Conservation (phyloP, 192 early-diverging fungal genomes). For the Coemansia sp. region DNA sequence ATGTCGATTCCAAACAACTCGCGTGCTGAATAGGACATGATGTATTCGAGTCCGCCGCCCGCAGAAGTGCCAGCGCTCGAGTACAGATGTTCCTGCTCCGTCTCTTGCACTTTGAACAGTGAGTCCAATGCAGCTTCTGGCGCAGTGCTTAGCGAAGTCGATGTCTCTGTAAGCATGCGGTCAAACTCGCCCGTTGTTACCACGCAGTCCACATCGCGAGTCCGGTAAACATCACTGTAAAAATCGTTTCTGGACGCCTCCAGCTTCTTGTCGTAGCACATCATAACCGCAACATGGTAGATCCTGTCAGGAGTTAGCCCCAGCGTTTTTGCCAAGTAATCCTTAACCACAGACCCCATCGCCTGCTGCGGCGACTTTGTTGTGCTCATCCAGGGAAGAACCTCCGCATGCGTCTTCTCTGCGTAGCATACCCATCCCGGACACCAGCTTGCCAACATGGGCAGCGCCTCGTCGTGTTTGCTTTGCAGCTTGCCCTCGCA, state of each 20-base stretch:
- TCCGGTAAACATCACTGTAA: conserved; percentile 76
- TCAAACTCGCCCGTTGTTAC: conserved; percentile 94
- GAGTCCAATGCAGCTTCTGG: conserved; percentile 65
- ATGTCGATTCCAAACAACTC: conserved; percentile 74
- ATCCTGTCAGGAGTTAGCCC: conserved; percentile 70
- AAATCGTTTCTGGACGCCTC: conserved; percentile 95
- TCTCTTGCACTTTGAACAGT: conserved; percentile 43
- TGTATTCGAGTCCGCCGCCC: conserved; percentile 89
- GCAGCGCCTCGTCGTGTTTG: conserved; percentile 36
- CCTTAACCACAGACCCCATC: conserved; percentile 93
- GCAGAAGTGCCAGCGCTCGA: conserved; percentile 82
- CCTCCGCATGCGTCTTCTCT: conserved; percentile 93
- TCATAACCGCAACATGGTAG: conserved; percentile 96
- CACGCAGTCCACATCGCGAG: conserved; percentile 96
- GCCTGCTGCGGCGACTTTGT: conserved; percentile 98
- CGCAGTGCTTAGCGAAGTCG: conserved; percentile 49
- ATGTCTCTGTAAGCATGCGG: conserved; percentile 75
- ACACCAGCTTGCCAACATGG: conserved; percentile 68
- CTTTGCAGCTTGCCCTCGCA: conserved; percentile 30
- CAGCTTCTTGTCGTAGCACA: conserved; percentile 99
- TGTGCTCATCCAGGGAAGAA: conserved; percentile 85
- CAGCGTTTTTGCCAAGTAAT: conserved; percentile 71
- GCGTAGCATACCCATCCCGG: conserved; percentile 99
- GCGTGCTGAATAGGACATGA: conserved; percentile 80
- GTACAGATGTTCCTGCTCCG: conserved; percentile 43